These are phyloP conservation scores for Geotrichum siamense DNA, from an alignment of 1,139 yeast genomes.

Conservation along the genomic window DNA sequence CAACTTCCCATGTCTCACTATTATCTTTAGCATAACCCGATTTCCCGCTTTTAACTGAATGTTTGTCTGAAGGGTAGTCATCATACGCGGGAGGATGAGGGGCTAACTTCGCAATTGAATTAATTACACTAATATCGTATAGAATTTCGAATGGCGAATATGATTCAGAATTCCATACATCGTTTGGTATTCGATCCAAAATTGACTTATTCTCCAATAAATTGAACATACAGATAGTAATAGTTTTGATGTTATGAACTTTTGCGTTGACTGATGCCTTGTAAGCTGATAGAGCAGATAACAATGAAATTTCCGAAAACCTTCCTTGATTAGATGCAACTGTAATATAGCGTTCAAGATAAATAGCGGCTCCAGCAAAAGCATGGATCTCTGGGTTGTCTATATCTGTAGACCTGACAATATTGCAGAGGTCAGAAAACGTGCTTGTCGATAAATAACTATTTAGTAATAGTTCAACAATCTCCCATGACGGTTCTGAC, in stretches of 20 bases:
- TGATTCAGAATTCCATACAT: constrained; percentile 44
- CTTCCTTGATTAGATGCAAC: constrained; percentile 14
- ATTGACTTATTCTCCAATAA: constrained; percentile 24
- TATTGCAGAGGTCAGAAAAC: constrained; percentile 36
- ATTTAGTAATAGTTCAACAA: constrained; percentile 35
- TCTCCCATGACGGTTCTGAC: constrained; percentile 39
- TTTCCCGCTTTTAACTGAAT: constrained; percentile 4
- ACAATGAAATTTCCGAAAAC: constrained; percentile 24
- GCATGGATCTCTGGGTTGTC: constrained; percentile 34
- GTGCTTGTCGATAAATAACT: constrained; percentile 37
- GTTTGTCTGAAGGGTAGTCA: constrained; percentile 2
- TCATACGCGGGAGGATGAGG: constrained; percentile 5
- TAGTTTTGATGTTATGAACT: constrained; percentile 27
- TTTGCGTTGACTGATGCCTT: constrained; percentile 26
- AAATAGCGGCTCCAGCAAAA: constrained; percentile 44
- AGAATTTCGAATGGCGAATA: constrained; percentile 40
- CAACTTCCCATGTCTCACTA: constrained; percentile 16
- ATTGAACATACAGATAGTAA: constrained; percentile 22
- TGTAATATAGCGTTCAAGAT: constrained; percentile 27
- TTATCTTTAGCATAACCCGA: constrained; percentile 1
- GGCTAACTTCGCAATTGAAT: constrained; percentile 3
- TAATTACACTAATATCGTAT: constrained; percentile 14
- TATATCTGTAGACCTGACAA: constrained; percentile 31
- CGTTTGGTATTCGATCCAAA: constrained; percentile 29
- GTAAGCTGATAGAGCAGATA: constrained; percentile 26